Evolutionary conservation across 176 grass and related monocot genomes (phyloP), one percentile per base, ranked within the genome.

Genomic region (Eleusine coracana): DNA sequence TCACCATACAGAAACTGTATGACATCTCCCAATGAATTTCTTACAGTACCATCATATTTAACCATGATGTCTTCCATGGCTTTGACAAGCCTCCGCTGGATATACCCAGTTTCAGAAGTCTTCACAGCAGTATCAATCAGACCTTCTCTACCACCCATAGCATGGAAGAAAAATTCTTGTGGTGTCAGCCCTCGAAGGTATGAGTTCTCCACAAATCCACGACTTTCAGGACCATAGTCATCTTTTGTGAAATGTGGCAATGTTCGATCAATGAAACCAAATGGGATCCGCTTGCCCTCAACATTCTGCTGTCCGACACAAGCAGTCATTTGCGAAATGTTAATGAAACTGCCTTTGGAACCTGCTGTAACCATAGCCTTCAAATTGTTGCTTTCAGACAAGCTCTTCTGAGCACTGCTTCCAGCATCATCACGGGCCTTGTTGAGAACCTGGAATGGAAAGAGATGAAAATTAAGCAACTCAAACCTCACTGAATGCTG

Each of bases 11-110:
- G 83, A 72, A 98, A 98, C 74, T 98, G 96, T 75, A 98, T 98
- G 55, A 93, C 93, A 83, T 98, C 96, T 17, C 96, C 96, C 10
- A 98, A 68, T n/a, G 96, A 98, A 67, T 98, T 98, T 80, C 96
- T 90, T 36, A 98, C 96, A 48, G 96, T 98, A 16, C 93, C 93
- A 79, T 98, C 96, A 80, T 98, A 98, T 76, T 98, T 98, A 12
- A 98, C 96, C 93, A 98, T 98, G 9, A 98, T 98, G 83, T 98
- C 96, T 77, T 98, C 96, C 96, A 98, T 98, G 86, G 96, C 96
- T 73, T 98, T 98, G 61, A 98, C 96, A 68, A 98, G 92, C 34
- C 96, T 81, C 13, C 96, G 78, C 44, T 98, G 96, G 52, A 98
- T 98, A 75, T 98, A 98, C 18, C 96, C 96, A 14, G 96, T 98